A percentile compares a stretch with the other conserved stretches of the same genome.
phyloP scores from a whole-genome alignment of 805 yeast genomes.

The Allodekkera sacchari region DNA sequence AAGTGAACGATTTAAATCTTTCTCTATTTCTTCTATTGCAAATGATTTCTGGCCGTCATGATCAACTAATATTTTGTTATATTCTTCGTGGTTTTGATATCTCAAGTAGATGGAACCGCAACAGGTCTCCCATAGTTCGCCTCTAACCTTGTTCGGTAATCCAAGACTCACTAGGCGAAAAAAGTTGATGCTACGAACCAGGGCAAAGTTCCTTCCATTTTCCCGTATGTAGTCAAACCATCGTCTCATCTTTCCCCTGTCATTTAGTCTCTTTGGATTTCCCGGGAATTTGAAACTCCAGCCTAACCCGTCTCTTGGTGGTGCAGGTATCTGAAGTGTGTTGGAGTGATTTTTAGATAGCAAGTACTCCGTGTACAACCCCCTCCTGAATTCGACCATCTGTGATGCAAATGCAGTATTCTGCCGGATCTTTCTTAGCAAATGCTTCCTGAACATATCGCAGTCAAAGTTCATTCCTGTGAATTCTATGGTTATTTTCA shows the following conservation, averaged over 20 bases:
- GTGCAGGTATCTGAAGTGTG: slow-evolving; percentile 34
- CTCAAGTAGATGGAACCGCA: slow-evolving; percentile 79
- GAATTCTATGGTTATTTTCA: slow-evolving; percentile 58
- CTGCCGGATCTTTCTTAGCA: slow-evolving; percentile 52
- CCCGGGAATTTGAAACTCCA: slow-evolving; percentile 84
- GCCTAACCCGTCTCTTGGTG: slow-evolving; percentile 85
- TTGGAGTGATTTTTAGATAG: slow-evolving; percentile 48
- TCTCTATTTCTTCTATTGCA: slow-evolving; percentile 94
- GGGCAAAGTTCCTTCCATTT: slow-evolving; percentile 77
- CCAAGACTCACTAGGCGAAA: slow-evolving; percentile 84
- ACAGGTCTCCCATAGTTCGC: slow-evolving; percentile 92
- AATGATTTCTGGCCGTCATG: slow-evolving; percentile 59
- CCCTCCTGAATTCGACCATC: slow-evolving; percentile 54
- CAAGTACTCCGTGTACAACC: slow-evolving; percentile 81
- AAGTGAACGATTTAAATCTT: slow-evolving; percentile 85
- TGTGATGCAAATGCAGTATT: slow-evolving; percentile 56
- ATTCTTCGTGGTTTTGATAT: slow-evolving; percentile 52
- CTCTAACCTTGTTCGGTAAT: slow-evolving; percentile 86
- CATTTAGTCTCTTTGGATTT: slow-evolving; percentile 65
- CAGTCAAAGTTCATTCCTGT: slow-evolving; percentile 73
- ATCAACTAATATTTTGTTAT: slow-evolving; percentile 47
- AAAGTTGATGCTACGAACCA: slow-evolving; percentile 68
- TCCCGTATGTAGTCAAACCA: slow-evolving; percentile 89
- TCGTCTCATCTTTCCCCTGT: slow-evolving; percentile 75
- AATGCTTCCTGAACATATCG: slow-evolving; percentile 66